Base-by-base conservation (phyloP, 2,329 filamentous ascomycete species). In the Pyrenochaeta sp. region DNA sequence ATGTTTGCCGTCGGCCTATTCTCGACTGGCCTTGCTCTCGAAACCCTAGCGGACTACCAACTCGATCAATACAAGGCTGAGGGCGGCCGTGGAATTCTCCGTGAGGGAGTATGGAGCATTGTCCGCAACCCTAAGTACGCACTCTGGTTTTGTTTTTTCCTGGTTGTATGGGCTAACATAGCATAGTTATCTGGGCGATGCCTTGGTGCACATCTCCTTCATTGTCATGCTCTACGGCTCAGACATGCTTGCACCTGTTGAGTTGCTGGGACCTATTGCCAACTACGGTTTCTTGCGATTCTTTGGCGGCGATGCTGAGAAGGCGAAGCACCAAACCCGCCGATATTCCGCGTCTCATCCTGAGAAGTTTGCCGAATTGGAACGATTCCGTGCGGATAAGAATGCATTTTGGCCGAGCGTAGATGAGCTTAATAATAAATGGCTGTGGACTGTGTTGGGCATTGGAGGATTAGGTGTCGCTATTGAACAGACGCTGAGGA, bases 61-160 rank as follows among this genome's bases (percentile, higher is more conserved):
- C 74, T 87, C 12, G 80, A 82, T 40, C 64, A 76, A 30, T 83
- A 85, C 67, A 80, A 81, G 55, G 73, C 75, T 39, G 69, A 79
- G 18, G 69, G 71, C 4, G 75, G 76, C 14, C 63, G 66, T 14
- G 73, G 75, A 32, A 74, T 86, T 27, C 78, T 82, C 56, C 79
- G 81, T 12, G 78, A 83, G n/a, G 84, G 84, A 11, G 85, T 87
- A 27, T 87, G 84, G 83, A 84, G 83, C 60, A 79, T 87, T 29
- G 84, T 87, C 21, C 75, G 85, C 43, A 84, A 87, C 72, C 85
- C 85, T 0, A 87, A 87, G 84, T 86, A 76, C 69, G 82, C 75
- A 15, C n/a, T n/a, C 7, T n/a, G n/a, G 12, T 33, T 35, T 32
- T n/a, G 11, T 21, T 4, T 44, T 4, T n/a, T n/a, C n/a, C n/a